Percentiles rank a stretch among this genome's conserved stretches.
These are phyloP conservation scores for Saccharum officinarum DNA, from an alignment of 176 grass and related monocot genomes.

Conservation along the genomic window DNA sequence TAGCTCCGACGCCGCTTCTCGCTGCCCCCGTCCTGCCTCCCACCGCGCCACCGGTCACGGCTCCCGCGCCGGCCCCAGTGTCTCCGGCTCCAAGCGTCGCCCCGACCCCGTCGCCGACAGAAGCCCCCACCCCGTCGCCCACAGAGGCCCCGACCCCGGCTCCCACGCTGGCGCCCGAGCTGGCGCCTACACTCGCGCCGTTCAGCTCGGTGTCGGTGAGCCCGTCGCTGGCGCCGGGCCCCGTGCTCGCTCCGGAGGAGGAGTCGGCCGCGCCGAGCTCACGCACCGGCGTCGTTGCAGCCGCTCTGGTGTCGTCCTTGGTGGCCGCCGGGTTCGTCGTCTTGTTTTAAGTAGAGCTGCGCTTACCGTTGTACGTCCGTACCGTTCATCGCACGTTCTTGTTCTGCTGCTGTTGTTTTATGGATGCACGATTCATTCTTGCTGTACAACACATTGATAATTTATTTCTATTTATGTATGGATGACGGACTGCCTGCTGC, in stretches of 20 bases:
- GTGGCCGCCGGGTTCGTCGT: constrained; percentile 37
- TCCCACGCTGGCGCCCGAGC: constrained; percentile 26
- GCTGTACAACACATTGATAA: constrained; percentile 43
- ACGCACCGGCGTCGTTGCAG: neutral
- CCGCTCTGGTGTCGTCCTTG: constrained; percentile 32
- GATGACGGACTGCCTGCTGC: neutral
- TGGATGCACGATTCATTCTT: constrained; percentile 33
- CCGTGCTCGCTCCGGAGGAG: neutral
- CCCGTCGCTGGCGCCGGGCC: constrained; percentile 28
- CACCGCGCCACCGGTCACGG: neutral
- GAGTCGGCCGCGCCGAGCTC: constrained; percentile 11
- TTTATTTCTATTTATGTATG: constrained; percentile 28
- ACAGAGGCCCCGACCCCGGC: constrained; percentile 20
- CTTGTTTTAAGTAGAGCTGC: constrained; percentile 42
- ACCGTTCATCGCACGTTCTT: constrained; percentile 11
- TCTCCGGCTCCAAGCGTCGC: constrained; percentile 39
- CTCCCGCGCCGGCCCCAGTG: constrained; percentile 35
- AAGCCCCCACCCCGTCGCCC: constrained; percentile 25
- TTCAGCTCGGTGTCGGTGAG: constrained; percentile 20
- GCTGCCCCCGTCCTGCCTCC: constrained; percentile 28
- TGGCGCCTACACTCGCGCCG: constrained; percentile 27
- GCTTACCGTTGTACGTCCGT: constrained; percentile 5
- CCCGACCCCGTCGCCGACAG: constrained; percentile 31
- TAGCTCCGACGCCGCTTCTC: constrained; percentile 37
- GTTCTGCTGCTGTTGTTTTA: neutral